Conservation (phyloP, 2,329 filamentous ascomycete genomes). For the Clonostachys byssicola region DNA sequence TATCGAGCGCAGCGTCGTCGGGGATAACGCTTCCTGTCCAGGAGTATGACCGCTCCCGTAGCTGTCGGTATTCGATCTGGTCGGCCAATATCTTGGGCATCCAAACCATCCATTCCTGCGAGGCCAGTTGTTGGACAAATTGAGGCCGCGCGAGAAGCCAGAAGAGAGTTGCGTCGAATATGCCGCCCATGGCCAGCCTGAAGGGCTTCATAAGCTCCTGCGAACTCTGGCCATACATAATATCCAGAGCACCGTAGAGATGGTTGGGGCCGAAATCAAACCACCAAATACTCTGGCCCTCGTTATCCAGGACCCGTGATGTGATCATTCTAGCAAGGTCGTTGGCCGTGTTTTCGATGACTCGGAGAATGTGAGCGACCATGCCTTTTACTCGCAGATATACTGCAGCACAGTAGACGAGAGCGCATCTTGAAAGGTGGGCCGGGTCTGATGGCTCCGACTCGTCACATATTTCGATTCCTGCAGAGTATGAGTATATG, state of each 20-base stretch:
- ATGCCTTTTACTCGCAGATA: slow-evolving; percentile 19
- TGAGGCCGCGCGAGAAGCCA: slow-evolving; percentile 11
- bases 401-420: slow-evolving; percentile 23
- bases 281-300: not conserved
- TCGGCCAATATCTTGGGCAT: not conserved
- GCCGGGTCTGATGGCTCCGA: slow-evolving; percentile 14
- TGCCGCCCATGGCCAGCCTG: slow-evolving; percentile 19
- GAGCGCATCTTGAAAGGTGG: slow-evolving; percentile 22
- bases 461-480: slow-evolving; percentile 16
- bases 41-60: not conserved
- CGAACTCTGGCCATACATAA: slow-evolving; percentile 14
- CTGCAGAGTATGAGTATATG: slow-evolving; percentile 6
- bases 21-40: not conserved
- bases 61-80: not conserved
- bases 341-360: slow-evolving; percentile 15
- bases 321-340: slow-evolving; percentile 13
- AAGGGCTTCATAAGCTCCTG: slow-evolving; percentile 20
- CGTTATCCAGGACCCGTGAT: slow-evolving; percentile 6
- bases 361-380: slow-evolving; percentile 15
- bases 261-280: slow-evolving; percentile 5
- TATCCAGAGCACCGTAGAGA: slow-evolving; percentile 19
- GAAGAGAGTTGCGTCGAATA: not conserved
- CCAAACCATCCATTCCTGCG: not conserved
- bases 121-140: slow-evolving; percentile 1
- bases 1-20: not conserved